Evolutionary conservation across 2,329 filamentous ascomycete genomes (phyloP).

Genomic region (Alternaria brassicicola): DNA sequence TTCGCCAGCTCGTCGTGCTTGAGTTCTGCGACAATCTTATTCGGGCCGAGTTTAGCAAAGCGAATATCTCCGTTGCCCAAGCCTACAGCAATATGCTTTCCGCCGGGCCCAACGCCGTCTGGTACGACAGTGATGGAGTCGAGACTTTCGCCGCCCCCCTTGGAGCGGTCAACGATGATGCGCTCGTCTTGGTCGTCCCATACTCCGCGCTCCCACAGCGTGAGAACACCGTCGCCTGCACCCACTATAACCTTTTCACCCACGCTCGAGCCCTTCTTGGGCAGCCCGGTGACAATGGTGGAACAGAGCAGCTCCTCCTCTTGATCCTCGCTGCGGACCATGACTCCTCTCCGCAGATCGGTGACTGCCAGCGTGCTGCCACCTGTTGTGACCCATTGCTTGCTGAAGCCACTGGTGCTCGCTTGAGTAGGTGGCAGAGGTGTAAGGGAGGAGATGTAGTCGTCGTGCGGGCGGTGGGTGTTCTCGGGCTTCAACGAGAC

Average conservation of each 20-base stretch:
- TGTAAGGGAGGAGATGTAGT: constrained; percentile 89
- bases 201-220: constrained; percentile 89
- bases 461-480: constrained; percentile 84
- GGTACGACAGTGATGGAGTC: constrained; percentile 79
- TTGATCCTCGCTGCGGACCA: constrained; percentile 91
- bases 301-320: constrained; percentile 91
- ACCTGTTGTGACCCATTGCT: constrained; percentile 94
- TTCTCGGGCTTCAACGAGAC: constrained; percentile 67
- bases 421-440: constrained; percentile 79
- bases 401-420: constrained; percentile 86
- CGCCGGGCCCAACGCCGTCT: constrained; percentile 67
- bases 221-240: constrained; percentile 80
- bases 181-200: constrained; percentile 97
- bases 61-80: constrained; percentile 80
- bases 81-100: constrained; percentile 79
- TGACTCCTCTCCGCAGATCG: constrained; percentile 82
- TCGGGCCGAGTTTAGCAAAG: constrained; percentile 75
- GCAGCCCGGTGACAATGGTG: constrained; percentile 76
- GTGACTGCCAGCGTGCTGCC: constrained; percentile 90
- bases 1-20: constrained; percentile 75
- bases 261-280: constrained; percentile 70
- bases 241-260: constrained; percentile 79
- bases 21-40: constrained; percentile 72
- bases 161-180: constrained; percentile 71
- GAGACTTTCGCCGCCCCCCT: constrained; percentile 74